Percentiles rank a stretch among this genome's conserved stretches.
These are phyloP conservation scores for Dioszegia aurantiaca DNA, from an alignment of 768 basidiomycete genomes.

Conservation along the genomic window DNA sequence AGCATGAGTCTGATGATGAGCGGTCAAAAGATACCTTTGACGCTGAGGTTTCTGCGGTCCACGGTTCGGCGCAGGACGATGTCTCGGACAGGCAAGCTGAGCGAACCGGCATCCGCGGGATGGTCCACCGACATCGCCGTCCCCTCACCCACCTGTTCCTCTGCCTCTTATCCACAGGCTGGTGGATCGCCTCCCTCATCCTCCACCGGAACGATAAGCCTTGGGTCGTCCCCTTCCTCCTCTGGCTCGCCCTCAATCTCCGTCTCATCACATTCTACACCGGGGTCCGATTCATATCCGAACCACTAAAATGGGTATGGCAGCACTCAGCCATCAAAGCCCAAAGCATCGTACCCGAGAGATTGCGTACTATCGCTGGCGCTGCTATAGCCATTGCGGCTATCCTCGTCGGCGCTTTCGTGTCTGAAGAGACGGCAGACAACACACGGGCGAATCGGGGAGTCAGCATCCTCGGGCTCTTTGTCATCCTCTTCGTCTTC, in stretches of 20 bases:
- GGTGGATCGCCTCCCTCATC: slow-evolving; percentile 24
- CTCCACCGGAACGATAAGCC: slow-evolving; percentile 15
- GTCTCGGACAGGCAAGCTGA: background rate
- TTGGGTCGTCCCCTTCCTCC: slow-evolving; percentile 25
- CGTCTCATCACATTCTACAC: slow-evolving; percentile 19
- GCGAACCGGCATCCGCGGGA: background rate
- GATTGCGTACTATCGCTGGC: slow-evolving; percentile 15
- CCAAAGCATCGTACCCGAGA: slow-evolving; percentile 4
- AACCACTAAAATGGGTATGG: slow-evolving; percentile 12
- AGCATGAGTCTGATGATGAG: background rate
- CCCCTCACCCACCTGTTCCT: slow-evolving; percentile 16
- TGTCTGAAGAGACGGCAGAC: slow-evolving; percentile 20
- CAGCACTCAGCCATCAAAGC: slow-evolving; percentile 4
- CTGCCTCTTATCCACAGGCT: slow-evolving; percentile 19
- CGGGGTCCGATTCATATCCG: slow-evolving; percentile 3
- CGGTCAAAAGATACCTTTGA: slow-evolving; percentile 1
- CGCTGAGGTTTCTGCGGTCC: background rate
- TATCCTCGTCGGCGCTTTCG: slow-evolving; percentile 18
- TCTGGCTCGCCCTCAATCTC: slow-evolving; percentile 21
- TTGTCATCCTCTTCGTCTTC: slow-evolving; percentile 27
- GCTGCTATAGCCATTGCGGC: slow-evolving; percentile 21
- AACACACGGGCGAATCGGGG: slow-evolving; percentile 24
- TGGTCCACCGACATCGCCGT: slow-evolving; percentile 8
- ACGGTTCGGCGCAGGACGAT: background rate
- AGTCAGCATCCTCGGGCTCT: slow-evolving; percentile 26